Evolutionary conservation across 257 asterid genomes (phyloP), one percentile per base, ranked within the genome.

Genomic region (Cordia subcordata): DNA sequence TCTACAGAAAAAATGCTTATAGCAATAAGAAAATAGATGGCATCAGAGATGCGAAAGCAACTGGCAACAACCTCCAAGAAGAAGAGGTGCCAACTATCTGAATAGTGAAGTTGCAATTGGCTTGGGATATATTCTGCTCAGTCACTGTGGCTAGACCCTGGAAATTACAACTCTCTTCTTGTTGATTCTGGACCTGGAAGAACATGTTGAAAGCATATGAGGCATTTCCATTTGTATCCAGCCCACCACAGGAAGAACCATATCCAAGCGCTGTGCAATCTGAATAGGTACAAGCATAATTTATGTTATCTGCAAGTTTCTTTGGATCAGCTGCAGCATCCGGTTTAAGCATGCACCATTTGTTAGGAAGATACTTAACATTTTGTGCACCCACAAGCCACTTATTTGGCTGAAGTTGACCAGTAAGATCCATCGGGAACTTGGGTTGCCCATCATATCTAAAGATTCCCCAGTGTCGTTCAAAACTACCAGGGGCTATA

Each of bases 391-490:
- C 81, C 54, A 57, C 64, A 4, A 49, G 75, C 72, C 68, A 64
- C 57, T 65, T 76, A 17, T 72, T 77, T 49, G 55, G 81, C 18
- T 17, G 13, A 49, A 66, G 64, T 61, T 76, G 78, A 27, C 82
- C 79, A 5, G 79, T 66, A 32, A 77, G 63, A 46, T 67, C 79
- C 77, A 73, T 56, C 0, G 69, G 64, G 66, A 77, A 77, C 75
- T 77, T 77, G 10, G 80, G 75, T 46, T 77, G 77, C n/a, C 82
- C 82, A 42, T 77, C 82, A 18, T 69, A 77, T 50, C 65, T 49
- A 17, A 77, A 77, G 40, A 77, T 69, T 21, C 82, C 82, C 82
- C 82, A 77, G 39, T 77, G 82, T 0, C 82, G 79, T 58, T 77
- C 82, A 50, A 77, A 77, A 44, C 52, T 70, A 16, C 82, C 82